These are phyloP conservation scores for Myriosclerotinia scirpicola DNA, from an alignment of 2,329 filamentous ascomycete species.

Conservation along the genomic window DNA sequence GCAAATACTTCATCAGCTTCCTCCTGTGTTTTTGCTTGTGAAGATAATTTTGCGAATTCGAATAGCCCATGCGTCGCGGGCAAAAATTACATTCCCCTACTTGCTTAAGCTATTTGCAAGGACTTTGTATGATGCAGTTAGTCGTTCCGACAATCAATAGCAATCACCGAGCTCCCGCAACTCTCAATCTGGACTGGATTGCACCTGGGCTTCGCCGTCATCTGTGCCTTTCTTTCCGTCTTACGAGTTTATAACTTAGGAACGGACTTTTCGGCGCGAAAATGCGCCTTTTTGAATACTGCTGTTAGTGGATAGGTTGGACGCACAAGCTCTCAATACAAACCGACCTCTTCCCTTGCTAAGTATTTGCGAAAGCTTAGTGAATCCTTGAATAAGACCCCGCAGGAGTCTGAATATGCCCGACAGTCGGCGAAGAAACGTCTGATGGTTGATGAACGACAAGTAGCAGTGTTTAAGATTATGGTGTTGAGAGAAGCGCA, in stretches of 20 bases:
- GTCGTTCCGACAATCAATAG: not conserved
- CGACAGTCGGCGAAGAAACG: not conserved
- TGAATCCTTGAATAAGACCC: not conserved
- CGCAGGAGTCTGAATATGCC: not conserved
- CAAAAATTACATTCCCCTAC: conserved; percentile 11
- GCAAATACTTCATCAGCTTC: conserved; percentile 1
- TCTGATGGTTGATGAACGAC: not conserved
- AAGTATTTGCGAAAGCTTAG: not conserved
- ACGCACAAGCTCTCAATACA: not conserved
- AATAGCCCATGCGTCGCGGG: conserved; percentile 7
- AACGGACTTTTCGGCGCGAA: not conserved
- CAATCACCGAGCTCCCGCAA: not conserved
- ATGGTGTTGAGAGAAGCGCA: not conserved
- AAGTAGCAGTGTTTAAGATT: not conserved
- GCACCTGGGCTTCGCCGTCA: not conserved
- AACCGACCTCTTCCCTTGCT: not conserved
- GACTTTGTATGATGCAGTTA: conserved; percentile 1
- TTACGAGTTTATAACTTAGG: not conserved
- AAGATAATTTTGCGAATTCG: not conserved
- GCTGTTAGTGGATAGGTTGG: not conserved
- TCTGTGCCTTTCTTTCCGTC: not conserved
- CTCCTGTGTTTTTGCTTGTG: not conserved
- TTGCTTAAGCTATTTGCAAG: not conserved
- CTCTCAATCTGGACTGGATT: not conserved
- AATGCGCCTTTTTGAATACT: not conserved